phyloP scores from a whole-genome alignment of 108 stramenopile species.

The Skeletonema menzelii region DNA sequence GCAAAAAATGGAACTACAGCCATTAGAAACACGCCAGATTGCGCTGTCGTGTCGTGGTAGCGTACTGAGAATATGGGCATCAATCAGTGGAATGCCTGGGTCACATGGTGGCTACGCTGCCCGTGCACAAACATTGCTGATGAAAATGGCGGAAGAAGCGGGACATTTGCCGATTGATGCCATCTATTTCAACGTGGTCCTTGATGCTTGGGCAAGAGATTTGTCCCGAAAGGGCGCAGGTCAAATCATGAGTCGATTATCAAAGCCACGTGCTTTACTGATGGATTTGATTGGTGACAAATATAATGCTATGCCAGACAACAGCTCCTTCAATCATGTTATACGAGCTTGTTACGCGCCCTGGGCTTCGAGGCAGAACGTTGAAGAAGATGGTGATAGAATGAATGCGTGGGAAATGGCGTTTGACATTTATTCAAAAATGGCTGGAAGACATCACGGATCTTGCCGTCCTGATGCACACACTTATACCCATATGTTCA shows the following conservation, averaged over 20 bases:
- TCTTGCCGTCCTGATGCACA: conserved; percentile 31
- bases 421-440: conserved; percentile 16
- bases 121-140: conserved; percentile 18
- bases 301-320: conserved; percentile 36
- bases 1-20: conserved; percentile 15
- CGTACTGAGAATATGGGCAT: conserved; percentile 24
- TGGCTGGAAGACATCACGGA: conserved; percentile 20
- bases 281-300: conserved; percentile 16
- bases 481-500: conserved; percentile 39
- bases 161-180: conserved; percentile 16
- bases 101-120: conserved; percentile 12
- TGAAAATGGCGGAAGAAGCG: conserved; percentile 26
- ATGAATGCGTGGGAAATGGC: conserved; percentile 24
- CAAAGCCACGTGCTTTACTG: conserved; percentile 24
- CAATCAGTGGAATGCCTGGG: conserved; percentile 11
- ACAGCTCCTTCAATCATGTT: conserved; percentile 42
- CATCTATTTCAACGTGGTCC: conserved; percentile 36
- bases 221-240: conserved; percentile 7
- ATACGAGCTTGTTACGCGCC: conserved; percentile 42
- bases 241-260: conserved; percentile 10
- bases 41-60: conserved; percentile 26
- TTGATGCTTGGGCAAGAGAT: conserved; percentile 38
- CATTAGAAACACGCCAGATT: conserved; percentile 12
- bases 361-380: conserved; percentile 10
- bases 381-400: conserved; percentile 1